phyloP scores from a whole-genome alignment of 129 eudicot species.

The Chrysanthemum makinoi region DNA sequence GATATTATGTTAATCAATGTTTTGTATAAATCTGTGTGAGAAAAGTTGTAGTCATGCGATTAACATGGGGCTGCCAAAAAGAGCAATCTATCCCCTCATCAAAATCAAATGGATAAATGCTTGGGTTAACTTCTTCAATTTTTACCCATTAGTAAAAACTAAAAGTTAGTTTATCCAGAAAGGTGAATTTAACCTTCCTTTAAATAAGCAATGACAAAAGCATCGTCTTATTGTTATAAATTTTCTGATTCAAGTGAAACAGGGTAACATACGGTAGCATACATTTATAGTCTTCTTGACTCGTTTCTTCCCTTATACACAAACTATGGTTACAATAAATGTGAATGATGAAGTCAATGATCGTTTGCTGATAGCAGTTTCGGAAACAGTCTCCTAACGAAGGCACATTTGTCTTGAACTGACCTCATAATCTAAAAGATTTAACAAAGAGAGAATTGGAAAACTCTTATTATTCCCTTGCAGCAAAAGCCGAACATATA shows the following conservation, averaged over 20 bases:
- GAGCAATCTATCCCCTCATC: not conserved
- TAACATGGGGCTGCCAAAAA: slow-evolving; percentile 2
- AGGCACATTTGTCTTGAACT: slow-evolving; percentile 14
- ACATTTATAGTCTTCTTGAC: not conserved
- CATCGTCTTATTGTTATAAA: no score
- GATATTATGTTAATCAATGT: no score
- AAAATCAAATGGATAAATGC: slow-evolving; percentile 11
- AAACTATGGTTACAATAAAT: not conserved
- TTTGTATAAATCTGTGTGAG: not conserved
- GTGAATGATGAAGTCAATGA: slow-evolving; percentile 20
- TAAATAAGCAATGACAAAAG: no score
- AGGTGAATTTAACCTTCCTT: no score
- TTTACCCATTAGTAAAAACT: no score
- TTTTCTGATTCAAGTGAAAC: no score
- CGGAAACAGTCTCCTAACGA: slow-evolving; percentile 11
- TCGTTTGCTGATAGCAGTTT: not conserved
- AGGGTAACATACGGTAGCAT: no score
- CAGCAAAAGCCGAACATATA: no score
- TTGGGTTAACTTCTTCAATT: not conserved
- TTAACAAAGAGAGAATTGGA: no score
- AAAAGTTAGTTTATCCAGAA: no score
- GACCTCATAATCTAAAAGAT: slow-evolving; percentile 24
- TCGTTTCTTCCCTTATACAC: not conserved
- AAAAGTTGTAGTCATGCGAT: slow-evolving; percentile 25
- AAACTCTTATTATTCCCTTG: no score